A percentile compares a stretch with the other conserved stretches of the same genome.
Evolutionary conservation across 2,329 filamentous ascomycete genomes (phyloP).

Genomic region (Pyrenochaeta sp.): DNA sequence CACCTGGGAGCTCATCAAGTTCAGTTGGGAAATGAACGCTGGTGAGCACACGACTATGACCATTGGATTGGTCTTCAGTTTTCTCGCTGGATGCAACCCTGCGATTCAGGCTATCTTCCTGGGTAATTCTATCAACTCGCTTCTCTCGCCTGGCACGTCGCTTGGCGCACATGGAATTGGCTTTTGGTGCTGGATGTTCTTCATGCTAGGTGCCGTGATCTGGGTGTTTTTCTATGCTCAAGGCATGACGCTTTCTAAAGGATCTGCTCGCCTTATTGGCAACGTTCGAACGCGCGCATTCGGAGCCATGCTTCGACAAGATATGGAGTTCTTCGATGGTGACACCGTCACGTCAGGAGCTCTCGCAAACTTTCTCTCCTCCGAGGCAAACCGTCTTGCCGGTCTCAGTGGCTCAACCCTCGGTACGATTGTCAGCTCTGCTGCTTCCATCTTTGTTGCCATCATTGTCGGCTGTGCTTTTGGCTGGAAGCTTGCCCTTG

Average conservation of each 20-base stretch:
- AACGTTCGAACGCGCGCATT: constrained; percentile 85
- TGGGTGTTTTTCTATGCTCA: constrained; percentile 39
- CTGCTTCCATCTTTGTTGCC: constrained; percentile 79
- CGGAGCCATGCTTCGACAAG: constrained; percentile 80
- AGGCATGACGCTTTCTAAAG: constrained; percentile 66
- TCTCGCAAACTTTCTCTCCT: constrained; percentile 71
- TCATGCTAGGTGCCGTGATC: constrained; percentile 42
- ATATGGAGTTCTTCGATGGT: constrained; percentile 89
- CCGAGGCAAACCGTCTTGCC: constrained; percentile 88
- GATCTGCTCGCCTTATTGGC: constrained; percentile 71
- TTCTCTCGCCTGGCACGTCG: constrained; percentile 67
- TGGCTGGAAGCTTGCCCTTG: constrained; percentile 88
- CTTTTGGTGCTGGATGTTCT: constrained; percentile 49
- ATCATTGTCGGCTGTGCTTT: constrained; percentile 74
- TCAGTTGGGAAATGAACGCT: constrained; percentile 42
- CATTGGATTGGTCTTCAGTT: constrained; percentile 51
- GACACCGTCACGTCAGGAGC: constrained; percentile 92
- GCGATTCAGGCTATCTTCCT: constrained; percentile 74
- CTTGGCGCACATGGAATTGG: constrained; percentile 73
- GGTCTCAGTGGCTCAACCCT: constrained; percentile 89
- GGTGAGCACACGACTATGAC: constrained; percentile 50
- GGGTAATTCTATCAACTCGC: constrained; percentile 81
- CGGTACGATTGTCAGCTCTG: constrained; percentile 83
- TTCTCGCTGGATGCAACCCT: constrained; percentile 47
- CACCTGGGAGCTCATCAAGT: constrained; percentile 55